Percentiles rank a stretch among this genome's conserved stretches.
These are phyloP conservation scores for Fistulinella staudtii DNA, from an alignment of 1,284 basidiomycete species.

Conservation along the genomic window DNA sequence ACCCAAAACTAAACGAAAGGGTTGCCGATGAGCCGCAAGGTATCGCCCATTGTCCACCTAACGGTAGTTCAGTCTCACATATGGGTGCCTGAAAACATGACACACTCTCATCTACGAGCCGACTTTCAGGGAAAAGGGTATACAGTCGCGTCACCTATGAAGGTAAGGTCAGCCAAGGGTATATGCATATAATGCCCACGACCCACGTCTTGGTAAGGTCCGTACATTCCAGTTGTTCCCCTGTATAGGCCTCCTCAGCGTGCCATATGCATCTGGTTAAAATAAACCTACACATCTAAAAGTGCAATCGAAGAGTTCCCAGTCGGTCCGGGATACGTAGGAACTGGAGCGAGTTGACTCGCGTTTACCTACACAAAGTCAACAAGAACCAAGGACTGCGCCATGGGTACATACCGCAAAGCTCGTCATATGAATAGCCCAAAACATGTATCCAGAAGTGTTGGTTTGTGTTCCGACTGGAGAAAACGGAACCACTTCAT, in stretches of 20 bases:
- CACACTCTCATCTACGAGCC: slow-evolving; percentile 62
- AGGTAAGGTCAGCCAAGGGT: slow-evolving; percentile 6
- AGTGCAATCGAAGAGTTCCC: slow-evolving; percentile 64
- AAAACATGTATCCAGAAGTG: slow-evolving; percentile 73
- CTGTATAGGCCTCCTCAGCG: slow-evolving; percentile 35
- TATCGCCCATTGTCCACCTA: slow-evolving; percentile 76
- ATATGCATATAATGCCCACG: neutral
- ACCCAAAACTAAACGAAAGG: slow-evolving; percentile 77
- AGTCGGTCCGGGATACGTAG: slow-evolving; percentile 63
- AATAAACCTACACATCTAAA: slow-evolving; percentile 64
- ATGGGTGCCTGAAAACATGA: slow-evolving; percentile 3
- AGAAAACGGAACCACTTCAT: slow-evolving; percentile 66
- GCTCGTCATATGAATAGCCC: slow-evolving; percentile 64
- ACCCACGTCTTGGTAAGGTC: slow-evolving; percentile 74
- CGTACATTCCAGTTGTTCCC: slow-evolving; percentile 75
- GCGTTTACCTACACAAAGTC: slow-evolving; percentile 54
- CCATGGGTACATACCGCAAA: slow-evolving; percentile 45
- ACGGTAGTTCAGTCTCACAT: slow-evolving; percentile 4
- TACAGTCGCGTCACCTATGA: slow-evolving; percentile 68
- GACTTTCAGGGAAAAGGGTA: slow-evolving; percentile 56
- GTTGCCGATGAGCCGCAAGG: slow-evolving; percentile 69
- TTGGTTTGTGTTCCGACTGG: slow-evolving; percentile 56
- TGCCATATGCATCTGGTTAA: neutral
- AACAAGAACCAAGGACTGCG: slow-evolving; percentile 1
- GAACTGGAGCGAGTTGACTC: slow-evolving; percentile 50